Evolutionary conservation across 2,329 filamentous ascomycete genomes (phyloP).

Genomic region (Alternaria panax): DNA sequence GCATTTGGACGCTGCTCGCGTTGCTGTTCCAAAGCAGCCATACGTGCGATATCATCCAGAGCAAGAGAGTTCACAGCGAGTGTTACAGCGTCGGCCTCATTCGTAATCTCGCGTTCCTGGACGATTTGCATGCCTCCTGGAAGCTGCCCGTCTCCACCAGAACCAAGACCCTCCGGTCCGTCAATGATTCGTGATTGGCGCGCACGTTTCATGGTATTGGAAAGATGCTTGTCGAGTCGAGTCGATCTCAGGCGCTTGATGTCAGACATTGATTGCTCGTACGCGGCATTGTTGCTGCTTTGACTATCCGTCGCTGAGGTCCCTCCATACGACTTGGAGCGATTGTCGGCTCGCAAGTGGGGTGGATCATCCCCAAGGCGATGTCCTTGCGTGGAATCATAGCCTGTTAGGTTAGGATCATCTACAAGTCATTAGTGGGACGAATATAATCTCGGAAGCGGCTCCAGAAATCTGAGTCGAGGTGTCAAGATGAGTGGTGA

Average conservation of each 20-base stretch:
- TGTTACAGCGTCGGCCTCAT: constrained; percentile 78
- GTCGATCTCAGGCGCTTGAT: constrained; percentile 91
- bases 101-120: constrained; percentile 75
- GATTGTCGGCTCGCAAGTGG: constrained; percentile 68
- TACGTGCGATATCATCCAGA: constrained; percentile 92
- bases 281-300: constrained; percentile 67
- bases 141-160: constrained; percentile 67
- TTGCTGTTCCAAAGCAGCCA: constrained; percentile 94
- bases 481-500: constrained; percentile 43
- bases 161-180: constrained; percentile 74
- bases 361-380: constrained; percentile 60
- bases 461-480: constrained; percentile 38
- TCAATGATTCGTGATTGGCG: constrained; percentile 93
- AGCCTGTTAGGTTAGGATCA: constrained; percentile 72
- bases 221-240: constrained; percentile 90
- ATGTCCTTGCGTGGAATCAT: constrained; percentile 72
- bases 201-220: constrained; percentile 89
- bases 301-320: constrained; percentile 63
- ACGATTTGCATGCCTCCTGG: constrained; percentile 75
- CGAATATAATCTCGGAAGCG: constrained; percentile 40
- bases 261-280: constrained; percentile 96
- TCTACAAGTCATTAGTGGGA: constrained; percentile 57
- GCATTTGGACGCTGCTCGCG: constrained; percentile 86
- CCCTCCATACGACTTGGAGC: constrained; percentile 77
- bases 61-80: constrained; percentile 92